Evolutionary conservation across 139 green algal genomes (phyloP), one percentile per base, ranked within the genome.

Genomic region (Mesotaenium endlicherianum): DNA sequence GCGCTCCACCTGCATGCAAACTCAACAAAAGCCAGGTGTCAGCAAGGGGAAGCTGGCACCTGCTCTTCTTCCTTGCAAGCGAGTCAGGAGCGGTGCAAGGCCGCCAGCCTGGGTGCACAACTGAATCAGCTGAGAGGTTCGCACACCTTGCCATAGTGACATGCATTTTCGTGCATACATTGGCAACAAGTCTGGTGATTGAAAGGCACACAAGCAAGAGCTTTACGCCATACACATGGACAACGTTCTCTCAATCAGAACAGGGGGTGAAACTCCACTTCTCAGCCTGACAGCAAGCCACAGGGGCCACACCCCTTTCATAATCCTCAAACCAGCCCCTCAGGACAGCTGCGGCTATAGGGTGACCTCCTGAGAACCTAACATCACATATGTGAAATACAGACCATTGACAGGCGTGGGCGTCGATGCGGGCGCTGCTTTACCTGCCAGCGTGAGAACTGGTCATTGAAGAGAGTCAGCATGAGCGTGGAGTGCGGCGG

Each of bases 1-100:
- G 20, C 31, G 26, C 17, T 90, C 80, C 30, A 86, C 60, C 86
- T 87, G 16, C 86, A 81, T 16, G 34, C 30, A 34, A 75, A 90
- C 86, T 90, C 79, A 36, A 87, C 81, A 20, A 69, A 49, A 44
- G 60, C 70, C 39, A 87, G 58, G 2, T 68, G 47, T 1, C 82
- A 36, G 42, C 75, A 50, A 34, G 50, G n/a, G n/a, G n/a, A n/a
- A n/a, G n/a, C n/a, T n/a, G n/a, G n/a, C n/a, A n/a, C n/a, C n/a
- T n/a, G n/a, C n/a, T n/a, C n/a, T n/a, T n/a, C n/a, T n/a, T n/a
- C n/a, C n/a, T n/a, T n/a, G n/a, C n/a, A n/a, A n/a, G n/a, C n/a
- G n/a, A n/a, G n/a, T n/a, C n/a, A n/a, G n/a, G n/a, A n/a, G n/a
- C n/a, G n/a, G n/a, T n/a, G n/a, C n/a, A n/a, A n/a, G n/a, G n/a